Evolutionary conservation across 345 rosid species (phyloP), one percentile per base, ranked within the genome.

Genomic region (Gossypium anomalum): DNA sequence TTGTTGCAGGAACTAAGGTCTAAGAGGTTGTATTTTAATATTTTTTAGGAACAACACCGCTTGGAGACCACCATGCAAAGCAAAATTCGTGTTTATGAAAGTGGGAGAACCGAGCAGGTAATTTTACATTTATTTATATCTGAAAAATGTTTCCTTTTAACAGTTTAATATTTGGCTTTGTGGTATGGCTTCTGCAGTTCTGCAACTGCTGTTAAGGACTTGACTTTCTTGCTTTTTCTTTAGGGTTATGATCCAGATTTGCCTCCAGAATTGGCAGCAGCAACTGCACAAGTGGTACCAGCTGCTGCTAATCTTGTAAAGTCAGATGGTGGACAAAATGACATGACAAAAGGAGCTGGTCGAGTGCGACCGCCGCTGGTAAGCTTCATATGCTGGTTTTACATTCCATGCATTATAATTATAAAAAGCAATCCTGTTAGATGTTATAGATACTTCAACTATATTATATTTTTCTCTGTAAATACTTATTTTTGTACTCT

Each of bases 241-340:
- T 78, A 96, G 99, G 94, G 88, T 57, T 95, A 83, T 70, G 99
- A 95, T 87, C 99, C 98, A 63, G 97, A 95, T 81, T 78, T 95
- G 74, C 99, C 99, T 53, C 98, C 98, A 57, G 99, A 96, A 86
- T 86, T 96, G 78, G 99, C 93, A 74, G 99, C 97, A 76, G 99
- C 98, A 44, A 79, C 97, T 48, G 97, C 97, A 22, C 94, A 86
- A 83, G 97, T 86, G 80, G 80, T 71, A 81, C 72, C 87, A 73
- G 85, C 80, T 82, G 93, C 76, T 87, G 79, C 84, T 71, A 88
- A 80, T 85, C 47, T 83, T 74, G 87, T 81, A 77, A 93, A 89
- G 85, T 77, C 73, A 72, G 97, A 90, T 70, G 83, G 73, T 58
- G 88, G 85, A 68, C 97, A 86, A 82, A 85, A 73, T 80, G 97